Conservation (phyloP, 2,329 filamentous ascomycete genomes). For the Aschersonia sp. region DNA sequence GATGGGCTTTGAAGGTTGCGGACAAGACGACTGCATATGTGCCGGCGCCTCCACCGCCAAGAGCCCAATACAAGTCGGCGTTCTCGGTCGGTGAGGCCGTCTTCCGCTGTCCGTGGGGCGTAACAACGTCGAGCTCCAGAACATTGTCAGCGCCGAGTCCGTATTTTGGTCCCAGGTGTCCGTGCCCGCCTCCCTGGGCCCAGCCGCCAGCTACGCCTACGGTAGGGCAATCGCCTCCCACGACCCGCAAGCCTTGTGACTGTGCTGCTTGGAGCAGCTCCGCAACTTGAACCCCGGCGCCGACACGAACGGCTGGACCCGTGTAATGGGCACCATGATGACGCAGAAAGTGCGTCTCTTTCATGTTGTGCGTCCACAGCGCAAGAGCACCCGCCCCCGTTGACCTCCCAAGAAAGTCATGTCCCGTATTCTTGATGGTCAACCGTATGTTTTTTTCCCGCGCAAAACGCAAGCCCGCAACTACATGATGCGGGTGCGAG, state of each 20-base stretch:
- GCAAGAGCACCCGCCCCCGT: conserved; percentile 42
- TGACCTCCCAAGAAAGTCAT: conserved; percentile 39
- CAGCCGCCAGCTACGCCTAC: conserved; percentile 43
- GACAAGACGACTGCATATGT: conserved; percentile 29
- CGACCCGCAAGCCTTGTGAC: neutral
- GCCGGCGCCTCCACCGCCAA: conserved; percentile 38
- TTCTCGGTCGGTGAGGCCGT: conserved; percentile 23
- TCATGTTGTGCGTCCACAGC: conserved; percentile 42
- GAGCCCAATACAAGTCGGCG: conserved; percentile 46
- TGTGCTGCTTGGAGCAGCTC: neutral
- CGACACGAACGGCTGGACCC: neutral
- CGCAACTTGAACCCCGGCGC: neutral
- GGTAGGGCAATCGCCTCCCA: conserved; percentile 21
- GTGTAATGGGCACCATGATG: neutral
- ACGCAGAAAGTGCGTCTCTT: conserved; percentile 16
- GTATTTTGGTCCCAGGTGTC: conserved; percentile 31
- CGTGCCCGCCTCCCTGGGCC: conserved; percentile 44
- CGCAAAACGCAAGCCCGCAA: conserved; percentile 16
- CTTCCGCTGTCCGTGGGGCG: conserved; percentile 28
- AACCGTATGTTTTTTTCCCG: conserved; percentile 27
- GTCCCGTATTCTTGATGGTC: conserved; percentile 35
- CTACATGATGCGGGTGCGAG: conserved; percentile 14
- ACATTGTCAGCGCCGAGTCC: conserved; percentile 45
- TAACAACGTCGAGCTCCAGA: conserved; percentile 39
- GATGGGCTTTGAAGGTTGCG: conserved; percentile 11